phyloP scores from a whole-genome alignment of 345 rosid species.

The Clarkia xantiana region DNA sequence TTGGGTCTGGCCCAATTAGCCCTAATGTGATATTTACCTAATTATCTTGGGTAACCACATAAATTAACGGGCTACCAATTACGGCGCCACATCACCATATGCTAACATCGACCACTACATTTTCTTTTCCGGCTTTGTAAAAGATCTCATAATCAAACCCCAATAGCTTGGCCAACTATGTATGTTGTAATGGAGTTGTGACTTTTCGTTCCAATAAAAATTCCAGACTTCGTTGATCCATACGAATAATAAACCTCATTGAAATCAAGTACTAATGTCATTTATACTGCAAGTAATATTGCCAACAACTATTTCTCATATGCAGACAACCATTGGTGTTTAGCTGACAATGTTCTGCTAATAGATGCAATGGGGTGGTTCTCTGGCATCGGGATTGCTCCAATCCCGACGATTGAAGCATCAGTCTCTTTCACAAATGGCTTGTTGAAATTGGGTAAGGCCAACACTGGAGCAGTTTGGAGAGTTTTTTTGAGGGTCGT shows the following conservation, averaged over 20 bases:
- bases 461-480: background rate
- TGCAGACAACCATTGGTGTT: background rate
- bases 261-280: background rate
- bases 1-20: too few relatives aligned
- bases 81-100: too few relatives aligned
- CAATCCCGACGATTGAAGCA: background rate
- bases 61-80: too few relatives aligned
- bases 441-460: background rate
- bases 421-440: background rate
- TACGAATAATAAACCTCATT: background rate
- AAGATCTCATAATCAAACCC: background rate
- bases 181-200: constrained; percentile 1
- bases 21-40: too few relatives aligned
- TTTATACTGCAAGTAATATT: background rate
- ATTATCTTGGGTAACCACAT: too few relatives aligned
- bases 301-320: background rate
- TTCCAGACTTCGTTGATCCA: background rate
- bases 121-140: background rate
- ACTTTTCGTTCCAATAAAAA: background rate
- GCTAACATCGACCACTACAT: background rate
- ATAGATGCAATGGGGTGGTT: background rate
- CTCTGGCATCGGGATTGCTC: background rate
- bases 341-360: background rate
- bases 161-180: background rate
- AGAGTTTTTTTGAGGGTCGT: background rate